Evolutionary conservation across 2,329 filamentous ascomycete species (phyloP), one percentile per base, ranked within the genome.

Genomic region (Sclerotinia borealis): DNA sequence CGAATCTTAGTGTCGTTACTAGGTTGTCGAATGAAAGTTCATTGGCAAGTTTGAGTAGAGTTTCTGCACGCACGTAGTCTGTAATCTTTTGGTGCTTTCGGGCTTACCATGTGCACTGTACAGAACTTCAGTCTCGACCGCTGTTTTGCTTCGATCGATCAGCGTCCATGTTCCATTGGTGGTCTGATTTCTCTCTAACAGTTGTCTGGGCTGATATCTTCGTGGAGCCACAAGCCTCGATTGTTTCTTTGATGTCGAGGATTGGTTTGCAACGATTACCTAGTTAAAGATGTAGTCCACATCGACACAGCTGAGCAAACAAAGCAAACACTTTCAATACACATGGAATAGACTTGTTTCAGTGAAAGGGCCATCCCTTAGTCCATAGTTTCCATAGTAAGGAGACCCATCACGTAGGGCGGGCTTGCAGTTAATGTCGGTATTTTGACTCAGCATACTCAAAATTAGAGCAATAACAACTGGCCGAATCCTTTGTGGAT

Each of bases 1-100:
- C 27, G 17, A 34, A 6, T 41, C 13, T 31, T 45, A 43, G 37
- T 43, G 25, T 43, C n/a, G 19, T 43, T 37, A 36, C 13, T 56
- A 45, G 25, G n/a, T n/a, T 54, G 36, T 56, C 29, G 6, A 31
- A 56, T 31, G 50, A 51, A 36, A 22, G 7, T 41, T 29, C 36
- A 22, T 43, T 43, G 37, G 27, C 51, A 27, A 56, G 39, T 19
- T 6, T 27, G 39, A 31, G 25, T 56, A 25, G 39, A 43, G 27
- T 56, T 56, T 56, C 37, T 56, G 52, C 52, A 56, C 52, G 52
- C 37, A 29, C 25, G 27, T 56, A 56, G 27, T 29, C 29, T 43
- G 19, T 11, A 43, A 7, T 22, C 19, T 31, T 43, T 43, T 19
- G 37, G 31, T 25, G 27, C 52, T 56, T 19, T 31, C 52, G 31